Base-by-base conservation (phyloP, 2,329 filamentous ascomycete genomes). In the Alternaria consortialis region DNA sequence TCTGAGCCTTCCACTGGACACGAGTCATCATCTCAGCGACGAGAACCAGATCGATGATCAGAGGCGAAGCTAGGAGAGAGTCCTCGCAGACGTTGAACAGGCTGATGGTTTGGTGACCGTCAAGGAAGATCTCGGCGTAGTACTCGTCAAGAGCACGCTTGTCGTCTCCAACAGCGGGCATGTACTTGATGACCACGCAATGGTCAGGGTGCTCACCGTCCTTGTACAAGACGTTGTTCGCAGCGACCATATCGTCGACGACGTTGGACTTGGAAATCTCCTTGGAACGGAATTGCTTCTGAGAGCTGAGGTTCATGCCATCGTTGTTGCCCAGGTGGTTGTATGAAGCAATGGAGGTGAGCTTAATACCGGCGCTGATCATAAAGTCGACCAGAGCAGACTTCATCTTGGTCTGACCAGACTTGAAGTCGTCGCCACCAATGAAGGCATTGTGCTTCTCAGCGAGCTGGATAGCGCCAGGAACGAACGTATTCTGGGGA, bases 321-420 rank as follows among this genome's bases (percentile, higher is more conserved):
- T 99, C 94, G 78, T 99, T 99, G 88, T 99, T 99, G 76, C 95
- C 95, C 57, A 99, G 90, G 80, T 99, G 95, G 85, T 99, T 99
- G 89, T 99, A 99, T 83, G 92, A 96, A 68, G 95, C 93, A 83
- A 99, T 98, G 40, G 94, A 97, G 62, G 94, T 98, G 77, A 99
- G 89, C 85, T 97, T 97, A 87, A 99, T 98, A 79, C 95, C 95
- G 48, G 95, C 95, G 79, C 90, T 97, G 89, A 99, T 97, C 79
- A 99, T 83, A 84, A 99, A 99, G 83, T 99, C 95, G 46, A 98
- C 95, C 31, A 99, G 88, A 20, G 95, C 95, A 62, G 95, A 98
- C 85, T 99, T 99, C 95, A 99, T 99, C 89, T 99, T 99, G 79
- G 95, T 99, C 86, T 99, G 95, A 65, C 95, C 95, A 65, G 95